Conservation (phyloP, 1,284 basidiomycete species). For the Fomitopsis betulina region DNA sequence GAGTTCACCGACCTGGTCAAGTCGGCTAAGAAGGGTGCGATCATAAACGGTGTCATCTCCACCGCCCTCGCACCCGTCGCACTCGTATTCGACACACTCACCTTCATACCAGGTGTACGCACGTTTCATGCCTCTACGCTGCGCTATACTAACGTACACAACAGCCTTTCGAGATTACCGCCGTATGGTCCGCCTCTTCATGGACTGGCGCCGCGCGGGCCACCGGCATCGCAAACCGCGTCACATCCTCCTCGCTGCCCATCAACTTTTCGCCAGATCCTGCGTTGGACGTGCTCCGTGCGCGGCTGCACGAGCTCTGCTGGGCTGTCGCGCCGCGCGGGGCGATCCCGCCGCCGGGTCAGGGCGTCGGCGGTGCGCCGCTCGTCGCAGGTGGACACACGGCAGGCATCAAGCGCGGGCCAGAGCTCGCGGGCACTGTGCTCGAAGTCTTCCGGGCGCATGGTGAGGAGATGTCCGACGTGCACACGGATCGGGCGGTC, state of each 20-base stretch:
- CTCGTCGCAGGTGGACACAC: neutral
- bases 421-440: conserved; percentile 5
- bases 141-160: neutral
- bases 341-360: neutral
- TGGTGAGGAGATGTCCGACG: conserved; percentile 7
- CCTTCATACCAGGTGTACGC: conserved; percentile 8
- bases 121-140: no score
- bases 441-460: conserved; percentile 3
- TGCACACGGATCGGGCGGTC: conserved; percentile 2
- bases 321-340: neutral
- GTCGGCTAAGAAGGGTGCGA: conserved; percentile 7
- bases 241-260: conserved; percentile 6
- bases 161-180: conserved; percentile 8
- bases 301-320: conserved; percentile 7
- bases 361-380: neutral
- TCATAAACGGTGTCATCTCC: conserved; percentile 7
- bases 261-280: conserved; percentile 1
- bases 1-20: conserved; percentile 7
- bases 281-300: conserved; percentile 2
- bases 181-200: conserved; percentile 8
- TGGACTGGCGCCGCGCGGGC: conserved; percentile 9
- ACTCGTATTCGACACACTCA: conserved; percentile 6
- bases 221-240: conserved; percentile 5
- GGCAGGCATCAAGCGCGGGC: conserved; percentile 2
- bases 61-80: conserved; percentile 6